Conservation (phyloP, 164 flowering plant genomes). For the Aristolochia californica region DNA sequence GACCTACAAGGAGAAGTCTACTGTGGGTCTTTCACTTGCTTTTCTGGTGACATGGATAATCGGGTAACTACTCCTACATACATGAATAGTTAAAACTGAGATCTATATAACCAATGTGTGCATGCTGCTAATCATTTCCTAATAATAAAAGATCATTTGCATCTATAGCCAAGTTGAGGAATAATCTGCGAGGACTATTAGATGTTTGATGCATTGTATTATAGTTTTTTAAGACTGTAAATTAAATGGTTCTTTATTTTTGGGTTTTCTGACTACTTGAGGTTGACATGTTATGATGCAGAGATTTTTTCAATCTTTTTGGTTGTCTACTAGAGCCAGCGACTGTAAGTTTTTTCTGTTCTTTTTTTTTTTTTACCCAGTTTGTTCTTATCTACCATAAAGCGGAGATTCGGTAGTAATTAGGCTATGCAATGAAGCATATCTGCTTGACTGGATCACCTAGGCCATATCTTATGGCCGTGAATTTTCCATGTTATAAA, state of each 20-base stretch:
- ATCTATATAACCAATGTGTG: neutral
- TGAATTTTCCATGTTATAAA: neutral
- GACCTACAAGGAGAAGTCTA: slow-evolving; percentile 44
- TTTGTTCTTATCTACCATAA: neutral
- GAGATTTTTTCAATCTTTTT: slow-evolving; percentile 63
- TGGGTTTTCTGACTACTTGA: neutral
- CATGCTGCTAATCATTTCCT: neutral
- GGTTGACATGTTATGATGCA: slow-evolving; percentile 16
- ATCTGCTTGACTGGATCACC: neutral
- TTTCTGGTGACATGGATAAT: slow-evolving; percentile 63
- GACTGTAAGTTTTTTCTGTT: slow-evolving; percentile 45
- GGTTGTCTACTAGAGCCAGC: slow-evolving; percentile 76
- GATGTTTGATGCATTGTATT: too few relatives aligned
- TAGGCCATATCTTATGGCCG: neutral
- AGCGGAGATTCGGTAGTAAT: too few relatives aligned
- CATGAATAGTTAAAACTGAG: neutral
- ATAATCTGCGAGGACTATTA: too few relatives aligned
- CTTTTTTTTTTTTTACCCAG: neutral
- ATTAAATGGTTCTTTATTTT: neutral
- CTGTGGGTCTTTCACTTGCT: slow-evolving; percentile 52
- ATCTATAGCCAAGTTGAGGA: too few relatives aligned
- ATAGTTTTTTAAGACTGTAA: neutral
- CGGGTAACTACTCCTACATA: slow-evolving; percentile 35
- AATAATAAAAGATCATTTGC: too few relatives aligned
- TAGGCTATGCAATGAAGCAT: neutral